Evolutionary conservation across 495 filamentous ascomycete genomes (phyloP), one percentile per base, ranked within the genome.

Genomic region (Physcia stellaris): DNA sequence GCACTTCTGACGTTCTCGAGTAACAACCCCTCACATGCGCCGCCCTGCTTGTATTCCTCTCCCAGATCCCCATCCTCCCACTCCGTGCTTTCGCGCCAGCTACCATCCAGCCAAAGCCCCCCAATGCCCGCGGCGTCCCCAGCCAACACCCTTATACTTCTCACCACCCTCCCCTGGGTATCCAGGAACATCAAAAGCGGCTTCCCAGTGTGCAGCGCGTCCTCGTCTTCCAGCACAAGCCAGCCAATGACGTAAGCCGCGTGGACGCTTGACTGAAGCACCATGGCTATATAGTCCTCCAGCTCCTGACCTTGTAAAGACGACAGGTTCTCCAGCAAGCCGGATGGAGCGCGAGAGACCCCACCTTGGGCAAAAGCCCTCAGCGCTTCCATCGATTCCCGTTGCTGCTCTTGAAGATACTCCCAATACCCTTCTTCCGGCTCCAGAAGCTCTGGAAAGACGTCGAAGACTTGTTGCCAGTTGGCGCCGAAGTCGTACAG

Each of bases 371-470:
- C 27, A 22, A 10, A 19, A 24, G 38, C 11, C 18, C 19, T 32
- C 12, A 40, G 12, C 10, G 27, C 38, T 7, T 32, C 38, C 6
- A 32, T 19, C n/a, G 27, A 26, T 4, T 4, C 15, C 11, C 23
- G 27, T 5, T 11, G 9, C 6, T 15, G 10, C 10, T 18, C 28
- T 29, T 40, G 18, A 16, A 32, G 15, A 5, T 2, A 11, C 10
- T 5, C 16, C 29, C 29, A 22, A 19, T 2, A 15, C 10, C 15
- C 6, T 9, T 6, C 16, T 12, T 35, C 38, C 7, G 10, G 6
- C 15, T 22, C 38, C 7, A 40, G 4, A 4, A 40, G 38, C 17
- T 40, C 38, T 6, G 38, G 38, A 10, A 40, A 18, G 38, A 40
- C 12, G 11, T 40, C 28, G 4, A 40, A 33, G 28, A 40, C 22